Conservation (phyloP, 371 early-diverging fungal species). For the Rhizopus delemar region DNA sequence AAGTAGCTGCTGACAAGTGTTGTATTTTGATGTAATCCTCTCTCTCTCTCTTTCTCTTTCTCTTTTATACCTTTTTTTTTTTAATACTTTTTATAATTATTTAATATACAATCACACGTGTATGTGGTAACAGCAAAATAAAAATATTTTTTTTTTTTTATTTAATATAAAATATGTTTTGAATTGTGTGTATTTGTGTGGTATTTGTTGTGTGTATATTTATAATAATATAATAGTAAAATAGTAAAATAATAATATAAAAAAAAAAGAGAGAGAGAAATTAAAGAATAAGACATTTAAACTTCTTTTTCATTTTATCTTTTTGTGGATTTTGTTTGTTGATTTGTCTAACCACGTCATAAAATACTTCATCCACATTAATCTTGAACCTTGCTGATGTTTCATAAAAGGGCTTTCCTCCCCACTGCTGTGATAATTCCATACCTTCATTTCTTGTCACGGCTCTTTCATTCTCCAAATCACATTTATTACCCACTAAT, state of each 20-base stretch:
- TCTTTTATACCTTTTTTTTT: neutral
- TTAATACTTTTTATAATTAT: neutral
- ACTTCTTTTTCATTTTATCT: constrained; percentile 40
- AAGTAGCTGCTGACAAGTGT: constrained; percentile 33
- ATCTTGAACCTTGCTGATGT: constrained; percentile 83
- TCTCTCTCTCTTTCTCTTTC: neutral
- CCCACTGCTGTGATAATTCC: constrained; percentile 70
- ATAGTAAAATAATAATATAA: neutral
- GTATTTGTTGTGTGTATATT: neutral
- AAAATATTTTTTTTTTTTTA: neutral
- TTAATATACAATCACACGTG: neutral
- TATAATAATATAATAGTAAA: constrained; percentile 1
- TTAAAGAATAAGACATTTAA: constrained; percentile 46
- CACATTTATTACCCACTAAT: constrained; percentile 86
- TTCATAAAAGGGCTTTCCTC: constrained; percentile 75
- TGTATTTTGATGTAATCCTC: constrained; percentile 33
- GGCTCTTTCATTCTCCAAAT: constrained; percentile 77
- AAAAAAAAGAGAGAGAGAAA: neutral
- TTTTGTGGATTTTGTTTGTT: constrained; percentile 50
- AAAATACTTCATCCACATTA: constrained; percentile 80
- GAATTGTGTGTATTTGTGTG: neutral
- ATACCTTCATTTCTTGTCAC: constrained; percentile 70
- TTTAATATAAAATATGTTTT: neutral
- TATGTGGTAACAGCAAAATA: too few species aligned
- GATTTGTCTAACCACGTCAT: constrained; percentile 63